Percentiles rank a stretch among this genome's conserved stretches.
These are phyloP conservation scores for Vanderwaltozyma verrucispora DNA, from an alignment of 805 yeast species.

Conservation along the genomic window DNA sequence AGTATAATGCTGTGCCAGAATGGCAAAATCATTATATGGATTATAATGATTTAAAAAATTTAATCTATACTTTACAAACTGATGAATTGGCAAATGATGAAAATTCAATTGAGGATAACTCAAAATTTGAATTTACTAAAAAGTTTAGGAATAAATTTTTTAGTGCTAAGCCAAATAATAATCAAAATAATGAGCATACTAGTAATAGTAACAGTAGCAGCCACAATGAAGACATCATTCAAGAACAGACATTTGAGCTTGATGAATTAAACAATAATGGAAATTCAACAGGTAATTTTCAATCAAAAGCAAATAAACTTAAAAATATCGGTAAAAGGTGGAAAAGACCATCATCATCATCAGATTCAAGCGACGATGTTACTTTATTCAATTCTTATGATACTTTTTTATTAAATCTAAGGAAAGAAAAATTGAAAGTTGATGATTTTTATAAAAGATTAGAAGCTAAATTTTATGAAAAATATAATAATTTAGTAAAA, in stretches of 20 bases:
- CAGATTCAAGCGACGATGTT: constrained; percentile 18
- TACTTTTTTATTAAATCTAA: constrained; percentile 37
- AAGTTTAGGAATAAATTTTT: constrained; percentile 2
- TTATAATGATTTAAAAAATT: constrained; percentile 48
- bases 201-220: background rate
- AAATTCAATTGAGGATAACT: background rate
- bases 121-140: background rate
- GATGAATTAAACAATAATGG: constrained; percentile 7
- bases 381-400: constrained; percentile 30
- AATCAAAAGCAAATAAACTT: constrained; percentile 1
- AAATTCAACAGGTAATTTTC: background rate
- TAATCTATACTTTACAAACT: constrained; percentile 45
- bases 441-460: constrained; percentile 40
- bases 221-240: background rate
- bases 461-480: constrained; percentile 37
- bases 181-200: background rate
- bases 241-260: constrained; percentile 20
- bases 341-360: constrained; percentile 7
- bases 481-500: constrained; percentile 36
- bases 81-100: constrained; percentile 17
- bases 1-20: constrained; percentile 68
- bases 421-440: constrained; percentile 41
- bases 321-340: constrained; percentile 4
- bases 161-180: background rate
- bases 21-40: constrained; percentile 80